A percentile compares a stretch with the other conserved stretches of the same genome.
These are phyloP conservation scores for Salicornia ramosissima DNA, from an alignment of 148 eudicot genomes.

Conservation along the genomic window DNA sequence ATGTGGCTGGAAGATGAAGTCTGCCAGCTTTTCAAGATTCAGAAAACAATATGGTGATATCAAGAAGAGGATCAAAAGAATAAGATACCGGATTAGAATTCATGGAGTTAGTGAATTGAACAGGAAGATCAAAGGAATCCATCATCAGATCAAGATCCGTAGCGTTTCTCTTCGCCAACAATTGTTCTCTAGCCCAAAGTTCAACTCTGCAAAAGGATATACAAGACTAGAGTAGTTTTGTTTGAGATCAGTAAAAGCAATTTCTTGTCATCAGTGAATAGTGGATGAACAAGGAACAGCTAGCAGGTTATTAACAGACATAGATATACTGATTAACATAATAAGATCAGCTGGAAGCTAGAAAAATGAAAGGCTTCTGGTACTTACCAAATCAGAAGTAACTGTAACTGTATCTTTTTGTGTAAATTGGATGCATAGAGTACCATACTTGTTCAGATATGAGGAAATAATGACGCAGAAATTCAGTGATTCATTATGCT, in stretches of 20 bases:
- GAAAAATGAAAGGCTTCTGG: neutral
- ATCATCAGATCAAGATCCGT: conserved; percentile 54
- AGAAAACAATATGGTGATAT: conserved; percentile 33
- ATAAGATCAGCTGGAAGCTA: too few relatives aligned
- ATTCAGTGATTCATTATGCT: neutral
- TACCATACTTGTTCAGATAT: neutral
- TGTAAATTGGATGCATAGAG: neutral
- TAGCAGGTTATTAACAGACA: conserved; percentile 9
- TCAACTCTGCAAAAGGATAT: conserved; percentile 43
- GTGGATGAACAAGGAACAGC: neutral
- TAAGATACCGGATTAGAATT: conserved; percentile 51
- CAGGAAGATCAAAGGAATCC: conserved; percentile 57
- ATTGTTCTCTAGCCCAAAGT: conserved; percentile 47
- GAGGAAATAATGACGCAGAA: neutral
- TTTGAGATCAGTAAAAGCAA: too few relatives aligned
- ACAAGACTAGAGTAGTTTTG: conserved; percentile 46
- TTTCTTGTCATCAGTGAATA: neutral
- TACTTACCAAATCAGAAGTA: neutral
- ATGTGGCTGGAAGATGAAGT: conserved; percentile 36
- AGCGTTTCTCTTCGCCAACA: conserved; percentile 39
- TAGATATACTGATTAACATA: conserved; percentile 3
- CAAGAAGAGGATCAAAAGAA: conserved; percentile 45
- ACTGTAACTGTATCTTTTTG: neutral
- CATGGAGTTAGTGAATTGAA: conserved; percentile 41
- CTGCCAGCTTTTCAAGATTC: conserved; percentile 34